Conservation (phyloP, 495 filamentous ascomycete genomes). For the Neurospora sp. region DNA sequence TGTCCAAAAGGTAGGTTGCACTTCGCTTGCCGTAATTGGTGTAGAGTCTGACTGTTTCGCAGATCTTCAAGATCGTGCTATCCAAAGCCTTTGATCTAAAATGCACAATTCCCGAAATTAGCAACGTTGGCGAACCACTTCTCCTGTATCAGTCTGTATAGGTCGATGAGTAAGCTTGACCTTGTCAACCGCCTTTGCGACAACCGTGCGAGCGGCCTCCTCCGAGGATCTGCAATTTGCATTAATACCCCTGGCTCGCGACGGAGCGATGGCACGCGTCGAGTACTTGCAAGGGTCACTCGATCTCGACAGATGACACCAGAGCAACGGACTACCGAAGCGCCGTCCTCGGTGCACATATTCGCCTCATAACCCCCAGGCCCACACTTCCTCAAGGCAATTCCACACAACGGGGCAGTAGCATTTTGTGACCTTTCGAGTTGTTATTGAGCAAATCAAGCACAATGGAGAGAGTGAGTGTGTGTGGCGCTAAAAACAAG, state of each 20-base stretch:
- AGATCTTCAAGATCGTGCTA: constrained; percentile 99
- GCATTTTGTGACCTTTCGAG: not conserved
- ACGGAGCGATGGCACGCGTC: not conserved
- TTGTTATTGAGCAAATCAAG: not conserved
- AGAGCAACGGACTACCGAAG: not conserved
- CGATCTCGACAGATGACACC: not conserved
- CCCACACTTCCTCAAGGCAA: not conserved
- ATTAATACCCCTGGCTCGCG: not conserved
- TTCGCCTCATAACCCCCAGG: not conserved
- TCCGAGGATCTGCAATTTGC: not conserved
- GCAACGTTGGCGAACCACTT: constrained; percentile 93
- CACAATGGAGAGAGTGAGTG: not conserved
- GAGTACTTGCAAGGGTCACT: not conserved
- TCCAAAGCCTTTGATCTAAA: constrained; percentile 98
- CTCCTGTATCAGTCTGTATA: constrained; percentile 68
- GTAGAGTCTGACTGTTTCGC: not conserved
- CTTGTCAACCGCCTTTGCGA: not conserved
- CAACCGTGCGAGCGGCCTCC: not conserved
- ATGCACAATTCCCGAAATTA: constrained; percentile 97
- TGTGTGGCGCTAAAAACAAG: not conserved
- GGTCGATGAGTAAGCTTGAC: not conserved
- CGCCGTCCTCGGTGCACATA: not conserved
- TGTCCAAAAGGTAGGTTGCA: constrained; percentile 75
- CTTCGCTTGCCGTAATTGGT: not conserved
- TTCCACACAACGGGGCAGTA: not conserved